These are phyloP conservation scores for Bjerkandera adusta DNA, from an alignment of 1,284 basidiomycete genomes.

Conservation along the genomic window DNA sequence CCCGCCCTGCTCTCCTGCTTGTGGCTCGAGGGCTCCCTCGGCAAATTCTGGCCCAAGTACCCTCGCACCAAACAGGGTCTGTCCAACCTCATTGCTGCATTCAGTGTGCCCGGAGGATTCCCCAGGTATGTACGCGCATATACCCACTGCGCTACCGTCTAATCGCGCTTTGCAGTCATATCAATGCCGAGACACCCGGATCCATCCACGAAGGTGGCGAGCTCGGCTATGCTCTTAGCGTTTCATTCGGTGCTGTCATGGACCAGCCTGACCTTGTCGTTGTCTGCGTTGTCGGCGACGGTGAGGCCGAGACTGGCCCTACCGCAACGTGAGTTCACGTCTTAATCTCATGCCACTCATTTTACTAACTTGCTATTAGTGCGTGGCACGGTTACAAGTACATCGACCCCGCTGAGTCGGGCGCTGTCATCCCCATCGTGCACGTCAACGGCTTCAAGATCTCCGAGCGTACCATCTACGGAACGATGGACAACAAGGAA, in stretches of 20 bases:
- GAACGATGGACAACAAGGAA: constrained; percentile 89
- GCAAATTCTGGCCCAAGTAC: constrained; percentile 72
- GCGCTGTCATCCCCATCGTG: constrained; percentile 85
- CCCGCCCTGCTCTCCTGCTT: constrained; percentile 79
- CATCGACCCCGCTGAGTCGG: constrained; percentile 88
- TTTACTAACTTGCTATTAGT: constrained; percentile 21
- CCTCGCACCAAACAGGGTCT: constrained; percentile 63
- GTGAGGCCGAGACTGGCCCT: constrained; percentile 86
- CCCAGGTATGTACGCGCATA: constrained; percentile 43
- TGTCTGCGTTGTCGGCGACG: constrained; percentile 81
- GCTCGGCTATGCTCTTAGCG: constrained; percentile 84
- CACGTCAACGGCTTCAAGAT: constrained; percentile 88
- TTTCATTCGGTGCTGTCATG: constrained; percentile 85
- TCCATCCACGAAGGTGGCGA: constrained; percentile 90
- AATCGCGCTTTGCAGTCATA: constrained; percentile 42
- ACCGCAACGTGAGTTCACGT: constrained; percentile 53
- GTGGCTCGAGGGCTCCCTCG: constrained; percentile 81
- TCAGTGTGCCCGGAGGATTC: constrained; percentile 67
- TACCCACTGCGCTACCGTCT: neutral
- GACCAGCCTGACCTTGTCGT: constrained; percentile 85
- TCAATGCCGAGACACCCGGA: constrained; percentile 82
- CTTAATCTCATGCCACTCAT: neutral
- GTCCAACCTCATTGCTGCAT: constrained; percentile 60
- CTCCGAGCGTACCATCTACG: constrained; percentile 84
- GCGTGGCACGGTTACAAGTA: constrained; percentile 88